These are phyloP conservation scores for Entomophthora muscae DNA, from an alignment of 371 early-diverging fungal genomes.

Conservation along the genomic window DNA sequence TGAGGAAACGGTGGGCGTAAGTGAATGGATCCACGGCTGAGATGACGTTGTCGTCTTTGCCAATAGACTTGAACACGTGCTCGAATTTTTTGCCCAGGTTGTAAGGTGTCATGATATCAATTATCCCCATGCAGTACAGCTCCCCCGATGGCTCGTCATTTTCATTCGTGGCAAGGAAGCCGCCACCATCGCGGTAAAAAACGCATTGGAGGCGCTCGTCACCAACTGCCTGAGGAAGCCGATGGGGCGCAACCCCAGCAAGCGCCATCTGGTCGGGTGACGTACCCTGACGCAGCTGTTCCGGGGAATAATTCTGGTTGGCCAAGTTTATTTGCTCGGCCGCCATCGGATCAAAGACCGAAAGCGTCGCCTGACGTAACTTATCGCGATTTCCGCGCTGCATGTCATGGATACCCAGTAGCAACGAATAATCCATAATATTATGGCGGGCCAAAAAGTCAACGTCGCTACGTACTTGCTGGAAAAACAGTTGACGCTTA, in stretches of 20 bases:
- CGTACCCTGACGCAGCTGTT: constrained; percentile 44
- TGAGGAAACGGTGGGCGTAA: constrained; percentile 72
- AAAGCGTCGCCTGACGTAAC: constrained; percentile 69
- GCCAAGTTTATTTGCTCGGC: no score
- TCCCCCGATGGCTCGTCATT: constrained; percentile 35
- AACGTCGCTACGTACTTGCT: constrained; percentile 72
- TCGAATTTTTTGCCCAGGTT: constrained; percentile 66
- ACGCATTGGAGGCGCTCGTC: constrained; percentile 42
- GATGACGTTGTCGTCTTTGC: constrained; percentile 51
- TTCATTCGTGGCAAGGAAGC: constrained; percentile 61
- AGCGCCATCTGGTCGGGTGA: constrained; percentile 43
- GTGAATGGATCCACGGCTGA: constrained; percentile 70
- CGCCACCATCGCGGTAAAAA: constrained; percentile 84
- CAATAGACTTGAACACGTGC: constrained; percentile 66
- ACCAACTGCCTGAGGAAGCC: neutral
- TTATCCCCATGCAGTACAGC: constrained; percentile 84
- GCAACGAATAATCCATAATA: constrained; percentile 95
- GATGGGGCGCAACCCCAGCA: constrained; percentile 10
- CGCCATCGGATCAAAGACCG: constrained; percentile 43
- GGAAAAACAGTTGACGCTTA: constrained; percentile 39
- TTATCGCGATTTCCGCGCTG: constrained; percentile 65
- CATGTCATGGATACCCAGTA: constrained; percentile 80
- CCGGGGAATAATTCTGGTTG: no score
- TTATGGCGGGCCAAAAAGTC: constrained; percentile 33
- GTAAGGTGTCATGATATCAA: constrained; percentile 91